Evolutionary conservation across 208 protist genomes (phyloP).

Genomic region (Spongospora subterranea): DNA sequence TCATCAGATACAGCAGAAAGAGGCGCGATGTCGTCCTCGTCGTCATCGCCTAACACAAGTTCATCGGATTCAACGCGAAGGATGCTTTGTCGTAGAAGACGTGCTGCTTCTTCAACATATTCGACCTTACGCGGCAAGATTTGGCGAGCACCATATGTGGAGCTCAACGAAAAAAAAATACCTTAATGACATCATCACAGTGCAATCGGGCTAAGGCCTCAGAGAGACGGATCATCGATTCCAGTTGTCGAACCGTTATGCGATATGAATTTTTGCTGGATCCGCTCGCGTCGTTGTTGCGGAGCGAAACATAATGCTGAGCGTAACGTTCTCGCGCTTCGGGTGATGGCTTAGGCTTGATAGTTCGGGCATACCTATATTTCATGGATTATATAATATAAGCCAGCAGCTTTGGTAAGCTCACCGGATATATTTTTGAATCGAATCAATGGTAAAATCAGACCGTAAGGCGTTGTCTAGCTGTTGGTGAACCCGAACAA

Average conservation of each 20-base stretch:
- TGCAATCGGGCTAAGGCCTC: conserved; percentile 96
- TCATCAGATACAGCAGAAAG: background rate
- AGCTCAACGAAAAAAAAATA: background rate
- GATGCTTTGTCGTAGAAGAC: conserved; percentile 79
- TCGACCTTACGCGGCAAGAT: background rate
- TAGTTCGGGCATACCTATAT: conserved; percentile 19
- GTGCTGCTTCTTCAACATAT: conserved; percentile 85
- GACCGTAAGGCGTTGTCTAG: conserved; percentile 60
- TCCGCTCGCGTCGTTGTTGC: conserved; percentile 84
- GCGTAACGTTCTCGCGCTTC: conserved; percentile 74
- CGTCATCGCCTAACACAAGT: conserved; percentile 42
- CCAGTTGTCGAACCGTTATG: conserved; percentile 99
- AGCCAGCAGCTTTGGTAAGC: conserved; percentile 75
- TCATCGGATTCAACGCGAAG: conserved; percentile 73
- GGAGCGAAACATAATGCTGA: conserved; percentile 86
- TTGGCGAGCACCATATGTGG: background rate
- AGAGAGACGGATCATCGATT: conserved; percentile 97
- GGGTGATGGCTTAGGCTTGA: background rate
- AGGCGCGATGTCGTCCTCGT: background rate
- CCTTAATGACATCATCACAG: conserved; percentile 84
- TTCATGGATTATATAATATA: conserved; percentile 78
- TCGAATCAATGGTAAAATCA: conserved; percentile 20
- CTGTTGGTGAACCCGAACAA: conserved; percentile 89
- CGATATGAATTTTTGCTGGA: conserved; percentile 82
- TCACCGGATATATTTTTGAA: background rate